Evolutionary conservation across 352 stramenopile genomes (phyloP).

Genomic region (Globisporangium orthogonon): DNA sequence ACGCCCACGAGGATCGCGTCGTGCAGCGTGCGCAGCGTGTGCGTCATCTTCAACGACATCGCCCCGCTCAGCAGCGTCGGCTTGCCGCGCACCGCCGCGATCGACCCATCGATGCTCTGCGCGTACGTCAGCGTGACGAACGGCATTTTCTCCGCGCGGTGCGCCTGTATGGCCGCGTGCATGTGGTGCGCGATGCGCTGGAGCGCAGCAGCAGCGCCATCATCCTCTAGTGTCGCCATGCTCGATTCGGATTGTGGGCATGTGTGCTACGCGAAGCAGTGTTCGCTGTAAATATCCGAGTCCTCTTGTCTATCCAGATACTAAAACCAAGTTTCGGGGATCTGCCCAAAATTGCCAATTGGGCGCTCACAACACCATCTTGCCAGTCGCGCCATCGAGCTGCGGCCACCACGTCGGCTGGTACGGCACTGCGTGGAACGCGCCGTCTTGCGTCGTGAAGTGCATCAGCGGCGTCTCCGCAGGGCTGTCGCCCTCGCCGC

Average conservation of each 20-base stretch:
- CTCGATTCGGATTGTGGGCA: background rate
- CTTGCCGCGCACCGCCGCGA: slow-evolving; percentile 55
- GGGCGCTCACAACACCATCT: slow-evolving; percentile 44
- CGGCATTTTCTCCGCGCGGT: slow-evolving; percentile 10
- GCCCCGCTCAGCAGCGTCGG: slow-evolving; percentile 65
- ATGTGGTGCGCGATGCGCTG: slow-evolving; percentile 4
- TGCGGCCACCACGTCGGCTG: slow-evolving; percentile 70
- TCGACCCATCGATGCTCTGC: slow-evolving; percentile 86
- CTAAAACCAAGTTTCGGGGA: background rate
- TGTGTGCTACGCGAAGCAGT: background rate
- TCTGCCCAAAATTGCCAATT: background rate
- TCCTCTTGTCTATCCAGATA: background rate
- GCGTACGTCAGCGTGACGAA: slow-evolving; percentile 86
- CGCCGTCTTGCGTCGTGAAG: slow-evolving; percentile 60
- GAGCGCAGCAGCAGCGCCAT: background rate
- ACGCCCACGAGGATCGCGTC: slow-evolving; percentile 86
- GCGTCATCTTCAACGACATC: slow-evolving; percentile 84
- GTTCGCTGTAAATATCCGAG: background rate
- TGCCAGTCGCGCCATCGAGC: slow-evolving; percentile 67
- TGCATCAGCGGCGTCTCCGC: slow-evolving; percentile 29
- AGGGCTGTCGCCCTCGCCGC: slow-evolving; percentile 9
- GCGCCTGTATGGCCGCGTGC: slow-evolving; percentile 5
- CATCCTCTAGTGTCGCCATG: background rate
- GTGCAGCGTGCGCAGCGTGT: slow-evolving; percentile 79
- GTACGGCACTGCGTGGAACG: slow-evolving; percentile 64